Evolutionary conservation across 1,284 basidiomycete genomes (phyloP).

Genomic region (Quambalaria eucalypti): DNA sequence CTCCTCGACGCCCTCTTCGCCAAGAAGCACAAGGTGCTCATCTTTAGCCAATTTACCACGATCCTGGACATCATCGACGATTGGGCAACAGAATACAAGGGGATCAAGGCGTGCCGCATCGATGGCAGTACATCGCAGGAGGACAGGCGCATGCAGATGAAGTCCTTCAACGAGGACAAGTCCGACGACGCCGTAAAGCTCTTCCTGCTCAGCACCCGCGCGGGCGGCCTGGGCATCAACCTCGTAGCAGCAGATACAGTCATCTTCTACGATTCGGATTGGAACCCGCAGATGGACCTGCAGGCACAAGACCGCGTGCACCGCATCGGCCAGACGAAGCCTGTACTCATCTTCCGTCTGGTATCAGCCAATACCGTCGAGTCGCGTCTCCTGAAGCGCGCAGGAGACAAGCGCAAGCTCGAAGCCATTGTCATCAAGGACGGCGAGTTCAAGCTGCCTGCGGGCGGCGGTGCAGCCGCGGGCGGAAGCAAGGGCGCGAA

Average conservation of each 20-base stretch:
- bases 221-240: slow-evolving; percentile 78
- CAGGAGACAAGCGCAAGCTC: slow-evolving; percentile 74
- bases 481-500: slow-evolving; percentile 15
- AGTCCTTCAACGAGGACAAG: slow-evolving; percentile 69
- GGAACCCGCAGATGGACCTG: slow-evolving; percentile 85
- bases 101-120: slow-evolving; percentile 74
- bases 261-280: slow-evolving; percentile 73
- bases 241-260: slow-evolving; percentile 72
- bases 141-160: slow-evolving; percentile 76
- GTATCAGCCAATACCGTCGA: slow-evolving; percentile 69
- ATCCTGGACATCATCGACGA: slow-evolving; percentile 85
- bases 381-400: slow-evolving; percentile 79
- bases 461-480: slow-evolving; percentile 60
- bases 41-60: slow-evolving; percentile 78
- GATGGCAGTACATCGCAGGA: slow-evolving; percentile 72
- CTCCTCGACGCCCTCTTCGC: slow-evolving; percentile 75
- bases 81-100: slow-evolving; percentile 54
- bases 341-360: slow-evolving; percentile 63
- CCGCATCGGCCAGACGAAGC: slow-evolving; percentile 79
- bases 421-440: slow-evolving; percentile 91
- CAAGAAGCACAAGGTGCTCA: slow-evolving; percentile 74
- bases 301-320: slow-evolving; percentile 94
- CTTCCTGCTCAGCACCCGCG: slow-evolving; percentile 83
- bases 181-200: slow-evolving; percentile 60
- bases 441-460: slow-evolving; percentile 51